Evolutionary conservation across 2,329 filamentous ascomycete species (phyloP).

Genomic region (Ceratocystis huliohia): DNA sequence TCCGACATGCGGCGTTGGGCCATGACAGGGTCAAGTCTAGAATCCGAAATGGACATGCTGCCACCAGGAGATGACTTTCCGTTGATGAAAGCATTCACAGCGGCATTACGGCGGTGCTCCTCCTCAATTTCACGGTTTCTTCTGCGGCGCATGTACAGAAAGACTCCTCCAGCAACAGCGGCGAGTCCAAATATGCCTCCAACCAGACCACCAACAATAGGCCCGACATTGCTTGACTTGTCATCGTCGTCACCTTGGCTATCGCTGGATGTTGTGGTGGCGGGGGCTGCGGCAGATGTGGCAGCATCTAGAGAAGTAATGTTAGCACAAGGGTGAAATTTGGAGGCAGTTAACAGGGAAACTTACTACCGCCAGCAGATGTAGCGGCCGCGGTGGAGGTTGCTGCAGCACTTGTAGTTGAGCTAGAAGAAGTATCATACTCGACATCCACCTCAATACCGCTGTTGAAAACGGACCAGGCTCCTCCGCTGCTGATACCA

Average conservation of each 20-base stretch:
- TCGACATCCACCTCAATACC: slow-evolving; percentile 34
- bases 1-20: slow-evolving; percentile 76
- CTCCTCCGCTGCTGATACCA: slow-evolving; percentile 25
- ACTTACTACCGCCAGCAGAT: slow-evolving; percentile 17
- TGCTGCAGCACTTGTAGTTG: slow-evolving; percentile 22
- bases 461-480: slow-evolving; percentile 40
- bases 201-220: slow-evolving; percentile 77
- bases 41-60: slow-evolving; percentile 63
- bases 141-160: slow-evolving; percentile 64
- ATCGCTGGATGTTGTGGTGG: slow-evolving; percentile 23
- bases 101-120: slow-evolving; percentile 69
- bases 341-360: background rate
- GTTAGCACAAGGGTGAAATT: slow-evolving; percentile 9
- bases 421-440: slow-evolving; percentile 24
- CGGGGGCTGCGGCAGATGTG: slow-evolving; percentile 25
- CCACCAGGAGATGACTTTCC: slow-evolving; percentile 49
- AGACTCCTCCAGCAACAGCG: slow-evolving; percentile 52
- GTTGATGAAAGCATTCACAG: slow-evolving; percentile 63
- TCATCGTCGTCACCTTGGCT: slow-evolving; percentile 6
- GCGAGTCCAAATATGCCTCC: slow-evolving; percentile 62
- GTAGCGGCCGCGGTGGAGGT: slow-evolving; percentile 25
- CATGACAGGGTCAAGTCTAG: slow-evolving; percentile 76
- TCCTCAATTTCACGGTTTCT: slow-evolving; percentile 68
- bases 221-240: slow-evolving; percentile 53
- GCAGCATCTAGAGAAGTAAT: background rate